A percentile compares a stretch with the other conserved stretches of the same genome.
Evolutionary conservation across 163 green algal genomes (phyloP).

Genomic region (Coccomyxa subellipsoidea): DNA sequence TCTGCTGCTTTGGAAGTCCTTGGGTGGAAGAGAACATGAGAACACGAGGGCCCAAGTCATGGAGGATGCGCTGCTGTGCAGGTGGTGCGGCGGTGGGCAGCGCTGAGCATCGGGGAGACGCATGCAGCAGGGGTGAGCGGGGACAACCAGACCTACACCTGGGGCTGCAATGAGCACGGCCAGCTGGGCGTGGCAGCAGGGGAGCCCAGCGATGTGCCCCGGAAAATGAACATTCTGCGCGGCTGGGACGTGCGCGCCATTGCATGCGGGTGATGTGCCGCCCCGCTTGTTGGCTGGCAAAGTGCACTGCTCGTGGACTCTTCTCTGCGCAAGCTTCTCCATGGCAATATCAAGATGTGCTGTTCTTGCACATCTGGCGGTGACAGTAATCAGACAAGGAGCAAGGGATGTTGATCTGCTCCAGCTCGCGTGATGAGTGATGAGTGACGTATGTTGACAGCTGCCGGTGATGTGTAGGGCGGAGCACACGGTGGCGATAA

Average conservation of each 20-base stretch:
- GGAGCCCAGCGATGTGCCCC: conserved; percentile 39
- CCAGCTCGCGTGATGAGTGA: too few relatives aligned
- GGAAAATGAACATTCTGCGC: conserved; percentile 54
- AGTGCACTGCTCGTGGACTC: background rate
- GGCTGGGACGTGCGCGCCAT: conserved; percentile 54
- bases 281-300: background rate
- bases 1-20: background rate
- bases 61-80: background rate
- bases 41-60: too few relatives aligned
- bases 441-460: too few relatives aligned
- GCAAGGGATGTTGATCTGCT: too few relatives aligned
- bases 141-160: conserved; percentile 75
- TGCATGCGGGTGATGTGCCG: conserved; percentile 23
- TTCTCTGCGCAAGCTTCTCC: too few relatives aligned
- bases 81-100: conserved; percentile 63
- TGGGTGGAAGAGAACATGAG: background rate
- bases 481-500: conserved; percentile 49
- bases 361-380: too few relatives aligned
- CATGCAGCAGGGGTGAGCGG: conserved; percentile 67
- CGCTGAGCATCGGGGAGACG: conserved; percentile 61
- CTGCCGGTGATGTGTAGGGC: conserved; percentile 16
- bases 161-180: conserved; percentile 67
- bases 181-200: conserved; percentile 59
- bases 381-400: too few relatives aligned
- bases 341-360: too few relatives aligned